Base-by-base conservation (phyloP, 495 filamentous ascomycete genomes). In the Podospora comata region DNA sequence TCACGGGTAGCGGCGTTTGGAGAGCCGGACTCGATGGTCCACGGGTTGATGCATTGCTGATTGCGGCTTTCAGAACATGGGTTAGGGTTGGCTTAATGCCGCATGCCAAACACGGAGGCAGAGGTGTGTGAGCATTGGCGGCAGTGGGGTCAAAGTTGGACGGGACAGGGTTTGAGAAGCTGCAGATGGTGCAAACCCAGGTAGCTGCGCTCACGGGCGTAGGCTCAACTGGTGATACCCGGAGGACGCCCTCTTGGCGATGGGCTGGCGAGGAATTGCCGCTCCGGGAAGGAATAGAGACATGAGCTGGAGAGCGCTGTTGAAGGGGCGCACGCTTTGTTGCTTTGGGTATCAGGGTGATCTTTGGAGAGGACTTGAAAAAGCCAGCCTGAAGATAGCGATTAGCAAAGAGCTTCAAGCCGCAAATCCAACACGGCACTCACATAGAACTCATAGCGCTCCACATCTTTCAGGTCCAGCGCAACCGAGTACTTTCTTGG, bases 141-240 rank as follows among this genome's bases (percentile, higher is more conserved):
- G 90, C 89, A 2, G 88, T 82, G 0, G 91, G 88, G 67, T 97
- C 93, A 73, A 98, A 98, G 75, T 96, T 97, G 18, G 91, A 91
- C 0, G 95, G 93, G 2, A 98, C 86, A 0, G 92, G 90, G 73
- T 99, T 99, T n/a, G 95, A 96, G 75, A 97, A 94, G 58, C 91
- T 93, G 80, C 95, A 99, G 75, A 99, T 98, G 2, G 92, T 90
- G 81, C 96, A 99, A 59, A 99, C 89, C 95, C 95, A 99, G n/a
- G 94, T 97, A 4, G 91, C 93, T 66, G 82, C 83, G 73, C 83
- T 88, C 9, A 80, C 74, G 54, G 83, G 76, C 5, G 82, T 65
- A 13, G 82, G 77, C 4, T 85, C 81, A 34, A 85, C 76, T 11
- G 80, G 80, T 28, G 86, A 78, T 5, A 82, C 75, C 19, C 84